phyloP scores from a whole-genome alignment of 225 moss, liverwort and hornwort genomes.

The Thuidium tamariscinum region DNA sequence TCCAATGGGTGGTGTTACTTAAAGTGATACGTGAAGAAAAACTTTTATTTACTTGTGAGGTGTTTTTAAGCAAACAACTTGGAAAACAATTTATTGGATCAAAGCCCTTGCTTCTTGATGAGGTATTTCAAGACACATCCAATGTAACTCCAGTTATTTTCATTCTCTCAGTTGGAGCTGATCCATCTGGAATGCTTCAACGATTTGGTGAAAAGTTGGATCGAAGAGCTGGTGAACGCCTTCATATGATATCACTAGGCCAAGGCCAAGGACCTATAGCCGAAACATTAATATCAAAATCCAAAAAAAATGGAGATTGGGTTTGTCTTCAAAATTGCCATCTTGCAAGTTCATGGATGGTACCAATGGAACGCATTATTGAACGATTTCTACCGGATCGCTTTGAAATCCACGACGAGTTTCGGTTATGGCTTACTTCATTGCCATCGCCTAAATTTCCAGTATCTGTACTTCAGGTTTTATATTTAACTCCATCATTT shows the following conservation, averaged over 20 bases:
- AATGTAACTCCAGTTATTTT: slow-evolving; percentile 71
- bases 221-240: slow-evolving; percentile 38
- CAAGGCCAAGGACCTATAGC: slow-evolving; percentile 96
- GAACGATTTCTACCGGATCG: slow-evolving; percentile 51
- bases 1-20: slow-evolving; percentile 56
- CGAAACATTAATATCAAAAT: slow-evolving; percentile 65
- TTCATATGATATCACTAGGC: slow-evolving; percentile 88
- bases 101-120: slow-evolving; percentile 61
- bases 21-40: slow-evolving; percentile 76
- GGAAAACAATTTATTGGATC: slow-evolving; percentile 69
- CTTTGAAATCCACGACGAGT: slow-evolving; percentile 59
- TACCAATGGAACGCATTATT: slow-evolving; percentile 77
- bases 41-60: slow-evolving; percentile 53
- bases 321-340: slow-evolving; percentile 94
- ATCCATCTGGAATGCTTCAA: slow-evolving; percentile 75
- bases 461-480: slow-evolving; percentile 73
- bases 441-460: slow-evolving; percentile 80
- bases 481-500: not conserved
- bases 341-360: slow-evolving; percentile 91
- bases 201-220: slow-evolving; percentile 86
- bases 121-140: slow-evolving; percentile 67
- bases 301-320: slow-evolving; percentile 78
- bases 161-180: slow-evolving; percentile 71
- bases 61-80: slow-evolving; percentile 44
- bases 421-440: slow-evolving; percentile 80